Percentiles rank a stretch among this genome's conserved stretches.
Evolutionary conservation across 371 early-diverging fungal genomes (phyloP).

Genomic region (Mortierella sp.): DNA sequence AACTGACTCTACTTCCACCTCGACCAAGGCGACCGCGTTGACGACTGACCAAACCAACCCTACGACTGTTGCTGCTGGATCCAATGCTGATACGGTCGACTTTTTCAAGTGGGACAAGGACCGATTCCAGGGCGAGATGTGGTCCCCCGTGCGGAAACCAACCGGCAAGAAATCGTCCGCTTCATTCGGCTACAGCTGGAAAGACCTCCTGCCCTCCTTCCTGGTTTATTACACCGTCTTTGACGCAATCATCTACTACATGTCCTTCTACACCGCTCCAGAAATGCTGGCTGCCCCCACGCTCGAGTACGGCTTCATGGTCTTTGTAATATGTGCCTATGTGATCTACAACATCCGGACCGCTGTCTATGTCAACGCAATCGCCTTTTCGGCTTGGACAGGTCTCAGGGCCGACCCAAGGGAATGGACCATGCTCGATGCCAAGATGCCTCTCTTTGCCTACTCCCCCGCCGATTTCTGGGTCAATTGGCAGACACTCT

Average conservation of each 20-base stretch:
- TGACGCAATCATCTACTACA: constrained; percentile 20
- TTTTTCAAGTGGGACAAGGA: constrained; percentile 42
- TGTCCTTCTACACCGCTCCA: constrained; percentile 20
- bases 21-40: not conserved
- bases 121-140: constrained; percentile 43
- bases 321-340: constrained; percentile 6
- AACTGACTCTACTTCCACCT: constrained; percentile 4
- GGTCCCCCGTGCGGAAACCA: constrained; percentile 38
- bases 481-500: constrained; percentile 50
- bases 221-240: constrained; percentile 14
- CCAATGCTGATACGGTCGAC: not conserved
- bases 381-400: constrained; percentile 19
- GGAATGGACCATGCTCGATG: constrained; percentile 45
- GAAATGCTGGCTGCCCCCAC: constrained; percentile 9
- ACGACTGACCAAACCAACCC: not conserved
- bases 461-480: constrained; percentile 42
- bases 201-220: constrained; percentile 12
- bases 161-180: not conserved
- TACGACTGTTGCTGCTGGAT: not conserved
- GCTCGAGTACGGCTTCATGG: constrained; percentile 21
- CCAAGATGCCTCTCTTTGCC: constrained; percentile 43
- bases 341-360: constrained; percentile 28
- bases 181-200: constrained; percentile 5
- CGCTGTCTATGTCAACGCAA: constrained; percentile 16
- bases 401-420: constrained; percentile 15